A percentile compares a stretch with the other conserved stretches of the same genome.
Conservation (phyloP, 169 alveolate species). For the Cryptosporidium muris region DNA sequence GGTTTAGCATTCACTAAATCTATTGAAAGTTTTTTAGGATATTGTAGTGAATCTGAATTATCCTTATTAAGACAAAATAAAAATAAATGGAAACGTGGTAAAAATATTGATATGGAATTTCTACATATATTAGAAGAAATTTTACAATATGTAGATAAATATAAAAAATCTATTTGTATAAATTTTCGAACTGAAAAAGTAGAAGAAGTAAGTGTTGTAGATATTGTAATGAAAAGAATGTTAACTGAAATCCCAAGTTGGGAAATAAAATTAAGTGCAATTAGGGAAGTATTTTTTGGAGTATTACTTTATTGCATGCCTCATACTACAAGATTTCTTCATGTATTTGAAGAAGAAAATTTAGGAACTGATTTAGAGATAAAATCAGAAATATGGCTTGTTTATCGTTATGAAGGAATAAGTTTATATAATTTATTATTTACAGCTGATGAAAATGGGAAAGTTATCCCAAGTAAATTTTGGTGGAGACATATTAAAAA, state of each 20-base stretch:
- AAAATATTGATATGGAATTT: conserved; percentile 27
- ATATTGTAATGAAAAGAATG: conserved; percentile 65
- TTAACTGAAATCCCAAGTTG: neutral
- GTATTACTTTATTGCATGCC: conserved; percentile 52
- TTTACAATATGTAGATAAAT: conserved; percentile 4
- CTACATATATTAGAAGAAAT: conserved; percentile 32
- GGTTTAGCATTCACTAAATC: conserved; percentile 63
- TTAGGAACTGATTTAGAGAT: neutral
- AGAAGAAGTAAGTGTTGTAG: conserved; percentile 4
- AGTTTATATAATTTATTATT: conserved; percentile 22
- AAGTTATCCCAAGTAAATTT: conserved; percentile 32
- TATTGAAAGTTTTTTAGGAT: conserved; percentile 28
- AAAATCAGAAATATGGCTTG: conserved; percentile 54
- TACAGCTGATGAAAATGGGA: conserved; percentile 17
- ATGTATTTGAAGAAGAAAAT: conserved; percentile 57
- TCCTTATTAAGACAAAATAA: neutral
- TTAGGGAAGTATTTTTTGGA: conserved; percentile 65
- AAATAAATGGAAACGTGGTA: conserved; percentile 58
- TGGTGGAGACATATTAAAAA: conserved; percentile 59
- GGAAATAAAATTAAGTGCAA: conserved; percentile 7
- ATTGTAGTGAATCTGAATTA: conserved; percentile 12
- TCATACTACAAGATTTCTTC: conserved; percentile 52
- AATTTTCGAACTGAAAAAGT: neutral
- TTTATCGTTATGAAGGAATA: conserved; percentile 59
- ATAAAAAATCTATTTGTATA: neutral